Base-by-base conservation (phyloP, 2,329 filamentous ascomycete species). In the Botrytis tulipae region DNA sequence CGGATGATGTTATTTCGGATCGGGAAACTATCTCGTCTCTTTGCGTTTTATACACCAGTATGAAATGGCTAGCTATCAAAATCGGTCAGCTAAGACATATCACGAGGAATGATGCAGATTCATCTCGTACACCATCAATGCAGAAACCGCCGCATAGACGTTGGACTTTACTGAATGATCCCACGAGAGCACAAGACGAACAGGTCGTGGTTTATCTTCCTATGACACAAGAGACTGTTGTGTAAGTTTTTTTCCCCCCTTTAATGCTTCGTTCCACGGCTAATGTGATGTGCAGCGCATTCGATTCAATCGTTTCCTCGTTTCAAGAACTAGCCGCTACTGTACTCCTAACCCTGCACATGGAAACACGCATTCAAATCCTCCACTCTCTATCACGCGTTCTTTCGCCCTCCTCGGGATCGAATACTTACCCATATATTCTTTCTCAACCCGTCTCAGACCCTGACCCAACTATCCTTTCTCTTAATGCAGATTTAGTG, bases 11-110 rank as follows among this genome's bases (percentile, higher is more conserved):
- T 67, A 95, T 98, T 76, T 91, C 92, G 61, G 95, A 98, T 79
- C 90, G 93, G 40, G 97, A 98, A 81, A 92, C 91, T 6, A 91
- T 98, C 42, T 90, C 92, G 61, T 92, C 92, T 6, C 84, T 99
- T 7, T 98, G 95, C 78, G 87, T 98, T 57, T 85, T 99, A 51
- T 97, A 97, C 82, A 98, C 95, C 68, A 98, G 95, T 84, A 97
- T 98, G 94, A 96, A 97, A 85, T 99, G 96, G 96, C 89, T 99
- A 51, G 91, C 93, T 32, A 91, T 91, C 78, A 96, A 95, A 83
- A 90, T 97, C 60, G 85, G 87, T n/a, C 87, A 93, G 73, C 86
- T 99, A 71, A 89, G 96, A 60, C 91, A 95, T 80, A 94, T 98
- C 79, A 95, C 93, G 32, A 86, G 88, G 70, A 90, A 92, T 75